These are phyloP conservation scores for Syzygium jambos DNA, from an alignment of 345 rosid species.

Conservation along the genomic window DNA sequence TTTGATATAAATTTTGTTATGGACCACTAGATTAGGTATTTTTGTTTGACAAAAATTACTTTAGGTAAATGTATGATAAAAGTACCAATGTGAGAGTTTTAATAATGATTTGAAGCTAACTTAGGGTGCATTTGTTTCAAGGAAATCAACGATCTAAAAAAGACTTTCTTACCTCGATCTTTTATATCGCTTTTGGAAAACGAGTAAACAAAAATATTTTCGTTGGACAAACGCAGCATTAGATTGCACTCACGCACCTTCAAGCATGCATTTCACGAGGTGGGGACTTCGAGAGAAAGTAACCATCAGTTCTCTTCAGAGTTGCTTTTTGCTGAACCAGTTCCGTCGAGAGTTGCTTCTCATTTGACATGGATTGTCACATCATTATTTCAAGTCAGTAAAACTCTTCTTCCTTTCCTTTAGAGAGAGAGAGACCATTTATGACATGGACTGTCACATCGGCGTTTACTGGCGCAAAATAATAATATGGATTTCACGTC, in stretches of 20 bases:
- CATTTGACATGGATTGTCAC: neutral
- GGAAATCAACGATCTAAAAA: neutral
- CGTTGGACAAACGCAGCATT: neutral
- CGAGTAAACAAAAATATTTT: neutral
- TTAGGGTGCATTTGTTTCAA: neutral
- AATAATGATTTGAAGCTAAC: neutral
- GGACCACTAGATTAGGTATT: neutral
- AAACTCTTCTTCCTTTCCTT: neutral
- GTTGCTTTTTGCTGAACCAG: neutral
- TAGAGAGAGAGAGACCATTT: too few relatives aligned
- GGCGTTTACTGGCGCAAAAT: neutral
- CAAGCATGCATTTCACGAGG: neutral
- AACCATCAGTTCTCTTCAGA: neutral
- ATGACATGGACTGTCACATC: neutral
- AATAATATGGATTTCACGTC: rapidly evolving
- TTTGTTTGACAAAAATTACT: neutral
- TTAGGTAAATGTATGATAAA: too few relatives aligned
- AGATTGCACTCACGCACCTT: neutral
- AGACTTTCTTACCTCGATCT: neutral
- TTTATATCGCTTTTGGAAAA: neutral
- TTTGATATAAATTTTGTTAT: neutral
- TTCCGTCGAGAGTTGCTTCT: neutral
- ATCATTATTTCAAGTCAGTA: neutral
- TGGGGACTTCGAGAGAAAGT: neutral
- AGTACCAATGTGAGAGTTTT: neutral